These are phyloP conservation scores for Yarrowia deformans DNA, from an alignment of 805 yeast species.

Conservation along the genomic window DNA sequence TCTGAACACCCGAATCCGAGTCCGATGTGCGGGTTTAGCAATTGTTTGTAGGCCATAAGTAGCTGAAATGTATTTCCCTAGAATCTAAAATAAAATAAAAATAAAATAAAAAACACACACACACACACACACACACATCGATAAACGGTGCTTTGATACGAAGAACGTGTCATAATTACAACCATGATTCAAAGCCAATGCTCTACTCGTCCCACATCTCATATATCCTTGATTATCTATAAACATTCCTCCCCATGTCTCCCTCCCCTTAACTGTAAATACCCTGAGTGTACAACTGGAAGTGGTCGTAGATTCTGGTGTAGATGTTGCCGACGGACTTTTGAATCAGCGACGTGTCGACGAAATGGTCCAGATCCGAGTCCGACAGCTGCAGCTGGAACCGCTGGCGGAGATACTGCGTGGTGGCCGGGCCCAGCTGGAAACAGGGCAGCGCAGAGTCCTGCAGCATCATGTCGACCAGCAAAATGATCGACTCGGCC, in stretches of 20 bases:
- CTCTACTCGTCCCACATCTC: too few species aligned
- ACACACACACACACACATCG: too few species aligned
- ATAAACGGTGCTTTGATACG: too few species aligned
- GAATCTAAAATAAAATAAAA: too few species aligned
- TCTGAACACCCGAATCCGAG: too few species aligned
- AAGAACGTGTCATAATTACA: too few species aligned
- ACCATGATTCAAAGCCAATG: too few species aligned
- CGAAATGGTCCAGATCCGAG: slow-evolving; percentile 74
- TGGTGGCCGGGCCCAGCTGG: slow-evolving; percentile 83
- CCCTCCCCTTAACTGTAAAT: slow-evolving; percentile 52
- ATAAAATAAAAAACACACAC: too few species aligned
- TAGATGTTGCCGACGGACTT: slow-evolving; percentile 87
- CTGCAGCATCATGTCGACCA: slow-evolving; percentile 93
- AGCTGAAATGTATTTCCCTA: too few species aligned
- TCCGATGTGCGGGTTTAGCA: too few species aligned
- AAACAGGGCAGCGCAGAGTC: slow-evolving; percentile 93
- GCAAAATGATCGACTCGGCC: slow-evolving; percentile 73
- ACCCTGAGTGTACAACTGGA: slow-evolving; percentile 93
- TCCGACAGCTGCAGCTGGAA: slow-evolving; percentile 76
- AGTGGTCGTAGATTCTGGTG: slow-evolving; percentile 93
- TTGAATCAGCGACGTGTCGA: slow-evolving; percentile 75
- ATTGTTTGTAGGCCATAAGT: too few species aligned
- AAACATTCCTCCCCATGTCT: neutral
- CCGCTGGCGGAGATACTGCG: slow-evolving; percentile 78
- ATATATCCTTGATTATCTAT: slow-evolving; percentile 3